Percentiles rank a stretch among this genome's conserved stretches.
Conservation (phyloP, 2,329 filamentous ascomycete genomes). For the Fusarium graminum region DNA sequence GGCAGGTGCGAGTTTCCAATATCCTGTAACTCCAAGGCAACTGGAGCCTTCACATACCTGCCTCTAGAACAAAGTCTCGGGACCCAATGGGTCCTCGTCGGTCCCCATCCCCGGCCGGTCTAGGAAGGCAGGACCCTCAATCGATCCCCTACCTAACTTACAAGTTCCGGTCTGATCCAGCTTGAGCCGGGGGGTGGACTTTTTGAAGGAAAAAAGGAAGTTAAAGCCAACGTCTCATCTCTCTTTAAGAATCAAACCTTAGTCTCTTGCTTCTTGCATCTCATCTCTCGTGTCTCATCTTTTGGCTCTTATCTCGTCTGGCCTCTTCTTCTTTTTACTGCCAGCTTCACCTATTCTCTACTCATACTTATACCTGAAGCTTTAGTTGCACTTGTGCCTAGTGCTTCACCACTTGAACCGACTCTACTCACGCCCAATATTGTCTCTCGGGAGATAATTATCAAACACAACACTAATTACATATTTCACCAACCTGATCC, state of each 20-base stretch:
- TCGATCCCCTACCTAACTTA: slow-evolving; percentile 16
- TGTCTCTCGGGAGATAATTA: background rate
- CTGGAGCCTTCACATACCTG: slow-evolving; percentile 19
- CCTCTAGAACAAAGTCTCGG: slow-evolving; percentile 35
- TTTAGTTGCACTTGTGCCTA: slow-evolving; percentile 12
- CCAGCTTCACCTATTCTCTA: slow-evolving; percentile 2
- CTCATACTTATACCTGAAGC: slow-evolving; percentile 10
- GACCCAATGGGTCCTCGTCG: slow-evolving; percentile 20
- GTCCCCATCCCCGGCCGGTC: slow-evolving; percentile 27
- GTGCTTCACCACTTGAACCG: slow-evolving; percentile 6
- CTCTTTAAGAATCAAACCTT: slow-evolving; percentile 16
- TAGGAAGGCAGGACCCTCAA: slow-evolving; percentile 24
- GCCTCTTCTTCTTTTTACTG: background rate
- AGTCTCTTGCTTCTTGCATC: slow-evolving; percentile 6
- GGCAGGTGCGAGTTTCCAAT: slow-evolving; percentile 37
- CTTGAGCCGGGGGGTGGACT: slow-evolving; percentile 29
- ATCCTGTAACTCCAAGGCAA: background rate
- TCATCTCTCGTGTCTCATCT: slow-evolving; percentile 5
- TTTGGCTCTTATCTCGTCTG: background rate
- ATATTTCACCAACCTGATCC: background rate
- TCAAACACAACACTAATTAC: slow-evolving; percentile 21
- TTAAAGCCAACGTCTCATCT: slow-evolving; percentile 30
- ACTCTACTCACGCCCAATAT: slow-evolving; percentile 3
- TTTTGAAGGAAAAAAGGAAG: slow-evolving; percentile 23
- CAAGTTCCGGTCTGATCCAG: slow-evolving; percentile 20